Evolutionary conservation across 2,329 filamentous ascomycete species (phyloP), one percentile per base, ranked within the genome.

Genomic region (Colletotrichum cordylinicola): DNA sequence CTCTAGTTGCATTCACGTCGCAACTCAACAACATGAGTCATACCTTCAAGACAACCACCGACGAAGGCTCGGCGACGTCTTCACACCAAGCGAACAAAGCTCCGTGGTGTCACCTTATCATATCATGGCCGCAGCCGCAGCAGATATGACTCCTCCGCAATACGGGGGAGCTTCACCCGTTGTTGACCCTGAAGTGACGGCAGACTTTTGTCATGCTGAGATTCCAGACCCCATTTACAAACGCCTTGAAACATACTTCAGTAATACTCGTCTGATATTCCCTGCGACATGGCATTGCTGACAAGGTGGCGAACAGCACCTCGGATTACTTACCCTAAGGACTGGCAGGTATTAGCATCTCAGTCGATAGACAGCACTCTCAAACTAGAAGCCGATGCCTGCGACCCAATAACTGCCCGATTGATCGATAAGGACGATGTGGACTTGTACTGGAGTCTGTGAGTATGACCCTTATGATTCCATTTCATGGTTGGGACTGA

Each of bases 351-450:
- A 4, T 48, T 80, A 16, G 75, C 76, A n/a, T 39, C 70, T 6
- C 78, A 79, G 43, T 56, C 78, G 37, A 76, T 76, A 16, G 77
- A 78, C 39, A 76, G 70, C 55, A 76, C 75, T n/a, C 75, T 81
- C 15, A 80, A 79, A 58, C 77, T 81, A 6, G 78, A 80, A 39
- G 48, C 74, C 2, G 65, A 75, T 3, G 78, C 76, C 2, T 81
- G 79, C 60, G 80, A 81, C 35, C 79, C 80, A 0, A 70, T 80
- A 1, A 73, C 76, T 3, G 78, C 79, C 1, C 78, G 79, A 4
- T 56, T 81, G 13, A 78, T 80, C 6, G 78, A 80, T 16, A 62
- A 79, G 33, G 62, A 61, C 3, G 80, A 81, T n/a, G 79, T 78
- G 3, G 60, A 67, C 2, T 8, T 68, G 4, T 68, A 68, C 33